Percentiles rank a stretch among this genome's conserved stretches.
These are phyloP conservation scores for Pinus albicaulis DNA, from an alignment of 75 land plant species.

Conservation along the genomic window DNA sequence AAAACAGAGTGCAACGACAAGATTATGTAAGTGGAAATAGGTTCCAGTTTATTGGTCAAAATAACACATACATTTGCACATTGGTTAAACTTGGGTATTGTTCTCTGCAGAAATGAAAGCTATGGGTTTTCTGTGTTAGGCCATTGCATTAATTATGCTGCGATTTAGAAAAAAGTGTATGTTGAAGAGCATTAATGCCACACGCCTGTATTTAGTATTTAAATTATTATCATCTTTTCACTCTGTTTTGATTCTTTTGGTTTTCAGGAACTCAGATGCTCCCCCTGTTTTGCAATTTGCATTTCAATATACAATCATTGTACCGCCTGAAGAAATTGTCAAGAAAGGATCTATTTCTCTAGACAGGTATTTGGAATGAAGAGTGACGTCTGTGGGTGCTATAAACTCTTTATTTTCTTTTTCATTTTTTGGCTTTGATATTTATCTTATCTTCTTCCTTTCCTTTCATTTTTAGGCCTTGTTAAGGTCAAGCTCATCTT, in stretches of 20 bases:
- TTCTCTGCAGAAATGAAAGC: not conserved
- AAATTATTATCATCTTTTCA: not conserved
- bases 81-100: not conserved
- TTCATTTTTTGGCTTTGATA: not conserved
- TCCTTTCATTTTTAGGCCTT: not conserved
- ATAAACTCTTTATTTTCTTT: not conserved
- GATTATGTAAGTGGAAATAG: not conserved
- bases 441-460: not conserved
- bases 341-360: conserved; percentile 22
- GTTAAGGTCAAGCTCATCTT: not conserved
- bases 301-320: conserved; percentile 87
- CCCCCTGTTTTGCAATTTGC: conserved; percentile 90
- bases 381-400: not conserved
- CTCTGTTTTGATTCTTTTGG: not conserved
- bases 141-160: not conserved
- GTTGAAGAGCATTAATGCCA: not conserved
- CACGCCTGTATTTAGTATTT: not conserved
- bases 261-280: conserved; percentile 62
- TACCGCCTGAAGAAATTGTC: conserved; percentile 56
- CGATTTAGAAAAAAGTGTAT: not conserved
- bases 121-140: not conserved
- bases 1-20: not conserved
- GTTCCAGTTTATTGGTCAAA: not conserved
- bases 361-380: conserved; percentile 33
- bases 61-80: not conserved